Evolutionary conservation across 768 basidiomycete genomes (phyloP), one percentile per base, ranked within the genome.

Genomic region (Kondoa malvinella): DNA sequence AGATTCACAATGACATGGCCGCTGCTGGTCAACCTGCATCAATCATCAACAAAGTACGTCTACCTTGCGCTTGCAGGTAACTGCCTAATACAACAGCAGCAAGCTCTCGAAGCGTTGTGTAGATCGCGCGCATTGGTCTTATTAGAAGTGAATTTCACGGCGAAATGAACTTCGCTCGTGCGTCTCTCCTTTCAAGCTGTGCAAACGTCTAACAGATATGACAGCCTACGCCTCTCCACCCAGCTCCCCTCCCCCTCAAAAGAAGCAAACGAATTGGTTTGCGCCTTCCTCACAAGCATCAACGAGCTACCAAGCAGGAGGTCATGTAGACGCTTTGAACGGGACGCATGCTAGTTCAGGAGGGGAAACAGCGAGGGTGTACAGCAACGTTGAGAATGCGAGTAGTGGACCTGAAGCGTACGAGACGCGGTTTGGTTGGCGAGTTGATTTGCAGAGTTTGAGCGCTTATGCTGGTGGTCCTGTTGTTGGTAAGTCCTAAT

Each of bases 401-500:
- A 31, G 12, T 16, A 14, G 8, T 32, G 59, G 40, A n/a, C 68
- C 68, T 17, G 63, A 67, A 56, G 69, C 62, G 34, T 69, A 67
- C 29, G 69, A 67, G 40, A 69, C 69, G 15, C 25, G 33, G 27
- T 65, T 65, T 58, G 69, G 69, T 2, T 67, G 66, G 66, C 61
- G 69, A 50, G 62, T 64, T 3, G 69, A 70, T 50, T 34, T 70
- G n/a, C 66, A 70, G 40, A 66, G 66, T 27, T 62, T 30, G 4
- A 66, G 66, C 25, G 60, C 66, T 1, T 70, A 70, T 56, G 56
- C 64, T 21, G 34, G 56, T n/a, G 69, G 69, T 30, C 69, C 69
- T 15, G n/a, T 70, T 4, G 30, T 67, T 14, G 69, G 64, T 65
- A 17, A 34, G 32, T 65, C 30, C 25, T 25, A 4, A 8, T 4